Evolutionary conservation across 2,329 filamentous ascomycete genomes (phyloP).

Genomic region (Calonectria hawksworthii): DNA sequence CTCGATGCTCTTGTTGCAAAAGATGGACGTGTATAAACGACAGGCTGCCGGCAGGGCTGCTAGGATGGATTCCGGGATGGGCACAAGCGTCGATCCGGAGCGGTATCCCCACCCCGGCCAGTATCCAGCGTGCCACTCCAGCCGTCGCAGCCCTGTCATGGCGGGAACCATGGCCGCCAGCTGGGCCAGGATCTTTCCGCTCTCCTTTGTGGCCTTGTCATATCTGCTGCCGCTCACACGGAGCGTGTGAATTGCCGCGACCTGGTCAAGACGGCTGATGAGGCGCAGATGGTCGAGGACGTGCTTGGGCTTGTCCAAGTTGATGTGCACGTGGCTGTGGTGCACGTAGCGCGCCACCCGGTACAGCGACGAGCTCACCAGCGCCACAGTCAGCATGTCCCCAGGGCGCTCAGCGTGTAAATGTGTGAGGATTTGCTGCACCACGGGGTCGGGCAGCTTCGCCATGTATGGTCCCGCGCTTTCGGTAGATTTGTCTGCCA

Average conservation of each 20-base stretch:
- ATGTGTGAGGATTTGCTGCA: slow-evolving; percentile 18
- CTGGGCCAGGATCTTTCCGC: not conserved
- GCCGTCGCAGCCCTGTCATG: slow-evolving; percentile 23
- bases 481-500: too few relatives aligned
- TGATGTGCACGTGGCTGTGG: slow-evolving; percentile 20
- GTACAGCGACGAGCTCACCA: slow-evolving; percentile 13
- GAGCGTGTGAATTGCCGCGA: slow-evolving; percentile 19
- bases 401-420: not conserved
- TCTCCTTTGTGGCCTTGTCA: not conserved
- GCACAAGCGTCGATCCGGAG: slow-evolving; percentile 9
- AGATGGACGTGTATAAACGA: slow-evolving; percentile 17
- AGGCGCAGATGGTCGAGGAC: slow-evolving; percentile 11
- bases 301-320: slow-evolving; percentile 16
- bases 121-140: slow-evolving; percentile 23
- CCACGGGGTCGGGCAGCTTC: slow-evolving; percentile 17
- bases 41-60: not conserved
- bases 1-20: slow-evolving; percentile 3
- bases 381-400: not conserved
- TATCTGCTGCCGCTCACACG: slow-evolving; percentile 4
- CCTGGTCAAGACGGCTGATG: slow-evolving; percentile 20
- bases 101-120: not conserved
- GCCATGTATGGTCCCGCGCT: not conserved
- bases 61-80: slow-evolving; percentile 18
- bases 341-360: slow-evolving; percentile 24
- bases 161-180: slow-evolving; percentile 1